Evolutionary conservation across 2,329 filamentous ascomycete species (phyloP).

Genomic region (Fragosphaeria purpurea): DNA sequence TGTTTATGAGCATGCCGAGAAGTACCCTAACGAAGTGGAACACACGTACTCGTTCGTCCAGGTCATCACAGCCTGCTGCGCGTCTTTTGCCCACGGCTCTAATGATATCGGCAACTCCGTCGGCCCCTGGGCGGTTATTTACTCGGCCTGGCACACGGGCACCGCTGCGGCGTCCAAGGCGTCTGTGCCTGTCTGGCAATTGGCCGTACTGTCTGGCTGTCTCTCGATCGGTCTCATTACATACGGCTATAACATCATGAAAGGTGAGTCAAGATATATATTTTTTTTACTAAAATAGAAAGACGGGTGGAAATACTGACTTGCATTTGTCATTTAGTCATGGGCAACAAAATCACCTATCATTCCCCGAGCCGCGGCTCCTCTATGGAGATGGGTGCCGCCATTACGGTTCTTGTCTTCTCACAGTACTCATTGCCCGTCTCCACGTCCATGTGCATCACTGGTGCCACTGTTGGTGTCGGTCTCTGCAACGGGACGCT

Average conservation of each 20-base stretch:
- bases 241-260: slow-evolving; percentile 80
- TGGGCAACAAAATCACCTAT: slow-evolving; percentile 74
- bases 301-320: no score
- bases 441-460: slow-evolving; percentile 72
- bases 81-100: slow-evolving; percentile 65
- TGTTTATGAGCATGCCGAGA: slow-evolving; percentile 53
- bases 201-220: slow-evolving; percentile 55
- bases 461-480: slow-evolving; percentile 67
- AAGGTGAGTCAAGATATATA: slow-evolving; percentile 37
- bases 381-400: slow-evolving; percentile 73
- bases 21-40: slow-evolving; percentile 62
- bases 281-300: not conserved
- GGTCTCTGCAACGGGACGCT: slow-evolving; percentile 65
- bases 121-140: slow-evolving; percentile 61
- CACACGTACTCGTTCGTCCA: slow-evolving; percentile 59
- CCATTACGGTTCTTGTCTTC: slow-evolving; percentile 66
- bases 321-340: slow-evolving; percentile 36
- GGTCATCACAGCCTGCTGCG: slow-evolving; percentile 58
- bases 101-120: slow-evolving; percentile 68
- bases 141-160: slow-evolving; percentile 56
- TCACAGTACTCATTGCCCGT: slow-evolving; percentile 67
- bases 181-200: slow-evolving; percentile 63
- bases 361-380: slow-evolving; percentile 47
- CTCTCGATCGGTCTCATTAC: slow-evolving; percentile 61
- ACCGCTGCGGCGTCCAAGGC: slow-evolving; percentile 51